phyloP scores from a whole-genome alignment of 2,329 filamentous ascomycete species.

The Neofusicoccum kwambonambiense region DNA sequence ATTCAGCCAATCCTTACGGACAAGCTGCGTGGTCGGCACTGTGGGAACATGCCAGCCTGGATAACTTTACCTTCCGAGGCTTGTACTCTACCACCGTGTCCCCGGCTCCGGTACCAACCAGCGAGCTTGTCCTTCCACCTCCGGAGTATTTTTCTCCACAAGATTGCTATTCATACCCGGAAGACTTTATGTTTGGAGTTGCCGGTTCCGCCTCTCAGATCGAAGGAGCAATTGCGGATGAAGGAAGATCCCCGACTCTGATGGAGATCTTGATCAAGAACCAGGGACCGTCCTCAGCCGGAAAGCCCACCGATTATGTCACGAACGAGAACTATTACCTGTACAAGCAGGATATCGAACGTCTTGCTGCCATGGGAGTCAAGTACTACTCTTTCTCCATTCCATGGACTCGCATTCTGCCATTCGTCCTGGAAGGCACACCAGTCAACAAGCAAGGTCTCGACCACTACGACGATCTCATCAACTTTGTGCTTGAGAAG shows the following conservation, averaged over 20 bases:
- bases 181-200: constrained; percentile 45
- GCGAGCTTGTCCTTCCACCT: constrained; percentile 35
- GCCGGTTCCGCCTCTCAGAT: constrained; percentile 45
- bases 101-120: constrained; percentile 42
- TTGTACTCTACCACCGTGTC: constrained; percentile 40
- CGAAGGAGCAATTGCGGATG: constrained; percentile 43
- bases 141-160: constrained; percentile 32
- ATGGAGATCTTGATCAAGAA: constrained; percentile 35
- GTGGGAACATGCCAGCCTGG: constrained; percentile 35
- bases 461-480: constrained; percentile 51
- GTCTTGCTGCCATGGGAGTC: constrained; percentile 36
- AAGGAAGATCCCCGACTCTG: constrained; percentile 40
- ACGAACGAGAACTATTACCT: constrained; percentile 46
- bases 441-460: constrained; percentile 48
- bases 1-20: constrained; percentile 37
- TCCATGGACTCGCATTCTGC: constrained; percentile 51
- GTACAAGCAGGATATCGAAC: constrained; percentile 49
- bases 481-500: constrained; percentile 42
- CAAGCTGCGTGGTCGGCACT: constrained; percentile 41
- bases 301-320: constrained; percentile 26
- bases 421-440: constrained; percentile 47
- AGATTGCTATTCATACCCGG: constrained; percentile 26
- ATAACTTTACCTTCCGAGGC: constrained; percentile 38
- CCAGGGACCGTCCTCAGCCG: constrained; percentile 23
- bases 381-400: constrained; percentile 45